Percentiles rank a stretch among this genome's conserved stretches.
These are phyloP conservation scores for Neonectria faginata DNA, from an alignment of 2,329 filamentous ascomycete species.

Conservation along the genomic window DNA sequence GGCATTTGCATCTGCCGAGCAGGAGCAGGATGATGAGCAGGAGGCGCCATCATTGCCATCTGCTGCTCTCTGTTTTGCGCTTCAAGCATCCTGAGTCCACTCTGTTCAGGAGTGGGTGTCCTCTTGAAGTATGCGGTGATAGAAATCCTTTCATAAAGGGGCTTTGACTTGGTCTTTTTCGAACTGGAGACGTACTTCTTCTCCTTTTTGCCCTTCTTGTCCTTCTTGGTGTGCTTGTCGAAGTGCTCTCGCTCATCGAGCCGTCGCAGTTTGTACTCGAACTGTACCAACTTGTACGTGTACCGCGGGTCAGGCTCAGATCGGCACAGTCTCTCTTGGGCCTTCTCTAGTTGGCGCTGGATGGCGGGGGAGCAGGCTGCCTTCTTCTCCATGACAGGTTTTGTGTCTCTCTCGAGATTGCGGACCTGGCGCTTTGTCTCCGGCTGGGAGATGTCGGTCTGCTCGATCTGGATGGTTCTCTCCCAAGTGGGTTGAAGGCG, in stretches of 20 bases:
- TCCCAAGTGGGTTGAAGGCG: constrained; percentile 55
- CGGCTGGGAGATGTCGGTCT: constrained; percentile 53
- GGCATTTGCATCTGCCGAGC: not conserved
- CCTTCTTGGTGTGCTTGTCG: constrained; percentile 32
- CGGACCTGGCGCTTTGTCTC: constrained; percentile 53
- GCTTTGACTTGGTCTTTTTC: constrained; percentile 46
- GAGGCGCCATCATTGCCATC: constrained; percentile 11
- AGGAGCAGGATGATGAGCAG: constrained; percentile 15
- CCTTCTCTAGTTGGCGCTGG: constrained; percentile 57
- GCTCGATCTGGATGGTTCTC: constrained; percentile 48
- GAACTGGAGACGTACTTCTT: constrained; percentile 32
- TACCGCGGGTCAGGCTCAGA: constrained; percentile 54
- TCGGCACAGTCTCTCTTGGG: constrained; percentile 50
- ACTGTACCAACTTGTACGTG: constrained; percentile 57
- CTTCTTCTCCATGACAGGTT: constrained; percentile 54
- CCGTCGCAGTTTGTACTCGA: constrained; percentile 54
- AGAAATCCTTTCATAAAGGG: constrained; percentile 52
- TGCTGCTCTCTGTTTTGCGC: constrained; percentile 34
- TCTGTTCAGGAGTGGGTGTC: constrained; percentile 49
- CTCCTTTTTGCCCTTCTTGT: constrained; percentile 36
- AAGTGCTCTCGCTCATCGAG: constrained; percentile 36
- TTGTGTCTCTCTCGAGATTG: constrained; percentile 51
- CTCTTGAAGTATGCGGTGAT: constrained; percentile 62
- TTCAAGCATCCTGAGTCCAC: constrained; percentile 46
- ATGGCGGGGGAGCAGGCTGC: constrained; percentile 50